A percentile compares a stretch with the other conserved stretches of the same genome.
These are phyloP conservation scores for Hanseniaspora singularis DNA, from an alignment of 805 yeast species.

Conservation along the genomic window DNA sequence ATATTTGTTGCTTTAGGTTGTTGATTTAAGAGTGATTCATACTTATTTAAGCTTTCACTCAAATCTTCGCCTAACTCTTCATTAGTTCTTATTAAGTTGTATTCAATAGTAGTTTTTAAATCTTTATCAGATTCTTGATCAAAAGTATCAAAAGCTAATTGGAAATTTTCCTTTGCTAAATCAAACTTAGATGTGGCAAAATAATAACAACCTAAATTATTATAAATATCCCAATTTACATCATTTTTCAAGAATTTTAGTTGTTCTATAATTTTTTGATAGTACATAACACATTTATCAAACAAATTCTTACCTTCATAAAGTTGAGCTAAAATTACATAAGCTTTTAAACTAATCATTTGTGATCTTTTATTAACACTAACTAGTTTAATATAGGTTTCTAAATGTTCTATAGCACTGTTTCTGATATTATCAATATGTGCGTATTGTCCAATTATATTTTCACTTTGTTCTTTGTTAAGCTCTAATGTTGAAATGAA, in stretches of 20 bases:
- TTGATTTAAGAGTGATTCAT: conserved; percentile 42
- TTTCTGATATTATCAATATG: conserved; percentile 22
- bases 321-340: conserved; percentile 54
- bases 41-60: conserved; percentile 28
- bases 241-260: conserved; percentile 29
- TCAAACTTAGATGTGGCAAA: conserved; percentile 50
- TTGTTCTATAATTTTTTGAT: conserved; percentile 49
- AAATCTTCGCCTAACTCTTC: conserved; percentile 34
- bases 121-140: conserved; percentile 25
- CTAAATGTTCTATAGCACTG: conserved; percentile 54
- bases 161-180: conserved; percentile 46
- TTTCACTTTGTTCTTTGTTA: conserved; percentile 15
- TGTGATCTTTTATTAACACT: conserved; percentile 40
- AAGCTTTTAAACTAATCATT: conserved; percentile 51
- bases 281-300: conserved; percentile 52
- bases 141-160: conserved; percentile 31
- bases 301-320: conserved; percentile 53
- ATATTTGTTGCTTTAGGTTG: conserved; percentile 69
- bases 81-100: conserved; percentile 64
- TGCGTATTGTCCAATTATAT: conserved; percentile 12
- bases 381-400: conserved; percentile 55
- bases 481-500: conserved; percentile 8
- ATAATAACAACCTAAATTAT: conserved; percentile 76
- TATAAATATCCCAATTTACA: conserved; percentile 48
- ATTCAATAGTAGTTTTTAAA: conserved; percentile 39